Base-by-base conservation (phyloP, 176 grass and related monocot genomes). In the Themeda triandra region DNA sequence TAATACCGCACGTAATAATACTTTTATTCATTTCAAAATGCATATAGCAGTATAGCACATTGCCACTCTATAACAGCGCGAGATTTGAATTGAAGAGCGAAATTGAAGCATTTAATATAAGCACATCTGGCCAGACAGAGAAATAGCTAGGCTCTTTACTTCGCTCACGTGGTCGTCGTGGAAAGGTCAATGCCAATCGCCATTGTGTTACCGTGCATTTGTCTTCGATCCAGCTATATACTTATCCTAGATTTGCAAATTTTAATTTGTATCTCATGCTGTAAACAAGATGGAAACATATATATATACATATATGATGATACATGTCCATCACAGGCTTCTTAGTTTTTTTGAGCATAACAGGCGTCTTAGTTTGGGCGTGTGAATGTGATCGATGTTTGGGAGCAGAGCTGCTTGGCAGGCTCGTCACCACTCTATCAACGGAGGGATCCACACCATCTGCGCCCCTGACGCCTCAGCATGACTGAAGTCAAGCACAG, bases 81-180 rank as follows among this genome's bases (percentile, higher is more conserved):
- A 37, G 44, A 31, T 71, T 5, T 19, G 68, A 83, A 67, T 12
- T 25, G 68, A 83, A 67, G 15, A 69, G 25, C 15, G 60, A 77
- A 79, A 35, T 53, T 70, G 45, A 79, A 68, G 80, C 84, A 90
- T 86, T 90, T 83, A 86, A 79, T 83, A 86, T 73, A 79, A 86
- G 59, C 80, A 68, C 36, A 33, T 76, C 64, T 81, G 71, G 8
- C 39, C 63, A 63, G 82, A 40, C 78, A 77, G 62, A 63, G 71
- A 71, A 39, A 90, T 73, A 33, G 74, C 56, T 48, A 49, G 46
- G 25, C 60, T 75, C 80, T 75, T 90, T 79, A 87, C 80, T 87
- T 87, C 67, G 18, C 45, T 90, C 88, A 90, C 84, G 67, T 67
- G 74, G 62, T 21, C 19, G 68, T 59, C 72, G 7, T 51, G 60